Conservation (phyloP, 352 stramenopile genomes). For the Phytopythium sindhum region DNA sequence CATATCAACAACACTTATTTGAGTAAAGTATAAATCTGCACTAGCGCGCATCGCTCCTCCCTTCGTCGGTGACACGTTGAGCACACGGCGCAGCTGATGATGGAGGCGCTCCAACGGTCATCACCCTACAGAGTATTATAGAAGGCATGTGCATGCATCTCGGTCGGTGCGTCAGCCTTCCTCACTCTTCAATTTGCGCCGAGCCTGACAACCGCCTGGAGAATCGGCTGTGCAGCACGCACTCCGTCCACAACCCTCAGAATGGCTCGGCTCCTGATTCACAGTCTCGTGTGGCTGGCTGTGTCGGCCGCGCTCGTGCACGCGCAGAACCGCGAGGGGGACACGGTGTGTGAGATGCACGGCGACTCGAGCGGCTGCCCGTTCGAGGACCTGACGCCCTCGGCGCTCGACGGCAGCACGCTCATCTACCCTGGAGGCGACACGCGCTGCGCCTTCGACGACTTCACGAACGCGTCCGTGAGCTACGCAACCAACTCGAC, state of each 20-base stretch:
- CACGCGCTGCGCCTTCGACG: conserved; percentile 30
- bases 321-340: neutral
- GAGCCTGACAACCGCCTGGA: neutral
- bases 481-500: conserved; percentile 15
- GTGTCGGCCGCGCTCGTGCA: neutral
- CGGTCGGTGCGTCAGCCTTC: too few relatives aligned
- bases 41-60: neutral
- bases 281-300: neutral
- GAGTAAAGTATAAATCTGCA: too few relatives aligned
- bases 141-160: too few relatives aligned
- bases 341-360: neutral
- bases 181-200: conserved; percentile 28
- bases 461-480: conserved; percentile 16
- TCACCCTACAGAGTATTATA: conserved; percentile 10
- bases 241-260: neutral
- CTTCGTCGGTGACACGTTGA: neutral
- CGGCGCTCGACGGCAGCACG: conserved; percentile 25
- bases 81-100: conserved; percentile 47
- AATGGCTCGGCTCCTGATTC: too few relatives aligned
- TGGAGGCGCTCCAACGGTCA: conserved; percentile 28
- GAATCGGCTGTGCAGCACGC: neutral
- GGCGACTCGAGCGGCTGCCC: conserved; percentile 12
- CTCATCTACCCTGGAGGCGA: conserved; percentile 31
- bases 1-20: neutral
- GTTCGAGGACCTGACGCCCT: conserved; percentile 27